Percentiles rank a stretch among this genome's conserved stretches.
phyloP scores from a whole-genome alignment of 192 early-diverging fungal genomes.

The Gonapodya prolifera region DNA sequence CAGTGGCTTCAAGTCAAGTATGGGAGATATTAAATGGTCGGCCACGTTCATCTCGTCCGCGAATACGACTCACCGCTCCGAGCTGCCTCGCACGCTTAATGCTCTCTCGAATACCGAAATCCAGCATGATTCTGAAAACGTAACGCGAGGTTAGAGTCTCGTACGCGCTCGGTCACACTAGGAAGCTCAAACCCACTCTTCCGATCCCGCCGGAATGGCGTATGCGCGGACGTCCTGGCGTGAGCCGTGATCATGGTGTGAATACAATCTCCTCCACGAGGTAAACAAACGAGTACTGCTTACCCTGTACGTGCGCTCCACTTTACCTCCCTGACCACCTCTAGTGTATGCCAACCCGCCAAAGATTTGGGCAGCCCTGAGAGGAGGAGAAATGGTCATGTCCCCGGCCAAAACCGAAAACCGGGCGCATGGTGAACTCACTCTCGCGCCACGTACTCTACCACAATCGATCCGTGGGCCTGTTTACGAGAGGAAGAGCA shows the following conservation, averaged over 20 bases:
- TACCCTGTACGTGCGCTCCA: constrained; percentile 72
- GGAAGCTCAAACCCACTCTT: constrained; percentile 28
- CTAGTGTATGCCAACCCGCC: constrained; percentile 69
- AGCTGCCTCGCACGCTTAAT: constrained; percentile 60
- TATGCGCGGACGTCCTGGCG: constrained; percentile 29
- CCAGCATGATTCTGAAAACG: constrained; percentile 55
- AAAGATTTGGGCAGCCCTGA: constrained; percentile 83
- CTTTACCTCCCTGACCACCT: constrained; percentile 59
- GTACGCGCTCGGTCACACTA: not conserved
- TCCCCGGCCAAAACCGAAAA: too few species aligned
- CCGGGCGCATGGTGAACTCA: constrained; percentile 66
- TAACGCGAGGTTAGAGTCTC: not conserved
- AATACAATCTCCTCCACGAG: not conserved
- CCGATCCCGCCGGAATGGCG: constrained; percentile 74
- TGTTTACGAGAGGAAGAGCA: too few species aligned
- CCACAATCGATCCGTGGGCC: constrained; percentile 25
- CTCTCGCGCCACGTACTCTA: constrained; percentile 59
- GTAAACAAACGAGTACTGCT: not conserved
- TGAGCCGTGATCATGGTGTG: not conserved
- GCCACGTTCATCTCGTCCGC: not conserved
- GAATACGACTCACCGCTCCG: constrained; percentile 22
- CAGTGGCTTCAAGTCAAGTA: not conserved
- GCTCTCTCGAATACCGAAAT: constrained; percentile 66
- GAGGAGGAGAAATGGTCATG: too few species aligned
- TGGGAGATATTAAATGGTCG: not conserved